These are phyloP conservation scores for Phaseolus coccineus DNA, from an alignment of 331 rosid species.

Conservation along the genomic window DNA sequence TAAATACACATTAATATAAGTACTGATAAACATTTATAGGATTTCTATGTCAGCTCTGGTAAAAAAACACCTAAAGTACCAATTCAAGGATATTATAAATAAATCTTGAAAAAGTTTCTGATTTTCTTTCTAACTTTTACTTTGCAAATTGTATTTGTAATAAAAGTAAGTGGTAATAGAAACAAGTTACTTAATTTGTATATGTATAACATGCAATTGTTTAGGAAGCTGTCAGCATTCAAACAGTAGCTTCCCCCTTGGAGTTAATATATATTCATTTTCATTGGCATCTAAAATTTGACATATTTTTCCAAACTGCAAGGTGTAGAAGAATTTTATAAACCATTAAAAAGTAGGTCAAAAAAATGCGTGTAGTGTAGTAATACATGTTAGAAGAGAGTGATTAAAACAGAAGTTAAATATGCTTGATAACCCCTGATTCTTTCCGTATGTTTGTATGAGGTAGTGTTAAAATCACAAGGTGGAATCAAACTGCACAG, in stretches of 20 bases:
- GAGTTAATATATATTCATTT: not conserved
- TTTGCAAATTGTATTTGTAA: too few species aligned
- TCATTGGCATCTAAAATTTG: not conserved
- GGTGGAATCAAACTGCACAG: slow-evolving; percentile 50
- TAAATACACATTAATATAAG: too few species aligned
- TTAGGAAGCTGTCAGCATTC: not conserved
- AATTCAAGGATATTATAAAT: too few species aligned
- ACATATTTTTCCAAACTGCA: slow-evolving; percentile 21
- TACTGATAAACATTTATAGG: too few species aligned
- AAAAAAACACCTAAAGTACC: too few species aligned
- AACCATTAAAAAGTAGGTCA: slow-evolving; percentile 26
- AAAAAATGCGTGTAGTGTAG: slow-evolving; percentile 28
- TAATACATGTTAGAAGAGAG: slow-evolving; percentile 37
- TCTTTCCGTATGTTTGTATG: not conserved
- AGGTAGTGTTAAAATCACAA: slow-evolving; percentile 46
- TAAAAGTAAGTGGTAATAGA: too few species aligned
- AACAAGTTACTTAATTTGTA: too few species aligned
- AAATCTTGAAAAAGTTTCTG: too few species aligned
- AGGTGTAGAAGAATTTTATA: slow-evolving; percentile 41
- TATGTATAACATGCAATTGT: not conserved
- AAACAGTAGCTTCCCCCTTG: not conserved
- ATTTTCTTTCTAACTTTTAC: too few species aligned
- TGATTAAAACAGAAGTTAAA: slow-evolving; percentile 30
- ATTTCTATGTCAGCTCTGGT: too few species aligned
- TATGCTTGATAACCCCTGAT: not conserved